phyloP scores from a whole-genome alignment of 73 alveolate genomes.

The Uronychia setigera region DNA sequence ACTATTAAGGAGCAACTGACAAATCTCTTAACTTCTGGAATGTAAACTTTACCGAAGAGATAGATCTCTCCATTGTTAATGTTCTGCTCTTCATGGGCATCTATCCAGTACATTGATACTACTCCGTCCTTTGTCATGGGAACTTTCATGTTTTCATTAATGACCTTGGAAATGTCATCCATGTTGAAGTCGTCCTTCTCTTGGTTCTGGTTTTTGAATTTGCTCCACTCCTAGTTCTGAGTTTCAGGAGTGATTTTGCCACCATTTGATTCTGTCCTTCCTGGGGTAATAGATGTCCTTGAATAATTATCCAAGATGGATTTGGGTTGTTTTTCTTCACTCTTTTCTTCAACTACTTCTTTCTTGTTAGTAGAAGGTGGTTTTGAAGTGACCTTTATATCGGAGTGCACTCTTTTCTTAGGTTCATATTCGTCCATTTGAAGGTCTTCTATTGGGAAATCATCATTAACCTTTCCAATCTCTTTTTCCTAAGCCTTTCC shows the following conservation, averaged over 20 bases:
- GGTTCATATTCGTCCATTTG: not conserved
- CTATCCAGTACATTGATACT: conserved; percentile 86
- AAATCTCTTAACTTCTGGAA: conserved; percentile 64
- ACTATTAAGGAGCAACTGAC: conserved; percentile 75
- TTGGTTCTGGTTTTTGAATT: not conserved
- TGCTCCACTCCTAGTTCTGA: no score
- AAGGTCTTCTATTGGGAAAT: not conserved
- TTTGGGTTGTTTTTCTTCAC: not conserved
- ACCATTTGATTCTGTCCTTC: not conserved
- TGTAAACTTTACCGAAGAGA: conserved; percentile 85
- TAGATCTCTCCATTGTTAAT: conserved; percentile 67
- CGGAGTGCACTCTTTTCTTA: not conserved
- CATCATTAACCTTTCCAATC: not conserved
- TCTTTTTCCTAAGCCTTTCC: not conserved
- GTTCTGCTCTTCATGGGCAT: conserved; percentile 88
- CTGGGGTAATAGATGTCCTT: conserved; percentile 30
- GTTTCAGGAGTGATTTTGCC: no score
- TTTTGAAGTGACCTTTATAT: not conserved
- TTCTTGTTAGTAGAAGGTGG: no score
- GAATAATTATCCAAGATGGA: not conserved
- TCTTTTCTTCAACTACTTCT: no score
- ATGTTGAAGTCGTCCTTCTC: conserved; percentile 1
- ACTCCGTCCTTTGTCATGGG: conserved; percentile 75
- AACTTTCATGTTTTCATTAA: conserved; percentile 25
- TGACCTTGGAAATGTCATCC: not conserved